A percentile compares a stretch with the other conserved stretches of the same genome.
Evolutionary conservation across 164 flowering plant genomes (phyloP).

Genomic region (Macadamia tetraphylla): DNA sequence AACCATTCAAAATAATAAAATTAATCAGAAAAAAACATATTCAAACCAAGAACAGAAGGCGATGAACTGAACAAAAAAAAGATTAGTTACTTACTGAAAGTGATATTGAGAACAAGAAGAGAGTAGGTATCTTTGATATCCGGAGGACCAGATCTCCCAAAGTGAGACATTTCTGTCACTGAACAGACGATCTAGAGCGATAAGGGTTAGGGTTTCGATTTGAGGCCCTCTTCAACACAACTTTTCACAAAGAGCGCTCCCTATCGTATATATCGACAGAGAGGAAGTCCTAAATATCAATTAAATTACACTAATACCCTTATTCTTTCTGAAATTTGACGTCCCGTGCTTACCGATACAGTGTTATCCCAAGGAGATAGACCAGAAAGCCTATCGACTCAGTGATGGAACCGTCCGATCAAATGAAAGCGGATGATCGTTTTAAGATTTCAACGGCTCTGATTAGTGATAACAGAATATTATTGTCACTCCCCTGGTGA

Average conservation of each 20-base stretch:
- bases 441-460: too few species aligned
- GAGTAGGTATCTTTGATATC: constrained; percentile 94
- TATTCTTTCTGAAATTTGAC: too few species aligned
- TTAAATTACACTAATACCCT: too few species aligned
- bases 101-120: constrained; percentile 95
- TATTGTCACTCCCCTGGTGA: too few species aligned
- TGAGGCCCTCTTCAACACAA: not conserved
- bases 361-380: too few species aligned
- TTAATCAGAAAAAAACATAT: not conserved
- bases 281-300: not conserved
- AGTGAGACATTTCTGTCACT: constrained; percentile 68
- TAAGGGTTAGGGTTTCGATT: constrained; percentile 8
- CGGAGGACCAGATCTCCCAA: constrained; percentile 95
- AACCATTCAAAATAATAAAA: not conserved
- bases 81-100: constrained; percentile 57
- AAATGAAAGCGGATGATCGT: too few species aligned
- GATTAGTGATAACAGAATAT: too few species aligned
- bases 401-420: too few species aligned
- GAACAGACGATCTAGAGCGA: not conserved
- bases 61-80: constrained; percentile 6
- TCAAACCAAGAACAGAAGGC: not conserved
- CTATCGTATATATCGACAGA: not conserved
- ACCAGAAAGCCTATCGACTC: too few species aligned
- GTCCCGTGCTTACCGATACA: too few species aligned
- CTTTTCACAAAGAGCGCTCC: not conserved